Evolutionary conservation across 202 grass and related monocot genomes (phyloP), one percentile per base, ranked within the genome.

Genomic region (Zizania palustris): DNA sequence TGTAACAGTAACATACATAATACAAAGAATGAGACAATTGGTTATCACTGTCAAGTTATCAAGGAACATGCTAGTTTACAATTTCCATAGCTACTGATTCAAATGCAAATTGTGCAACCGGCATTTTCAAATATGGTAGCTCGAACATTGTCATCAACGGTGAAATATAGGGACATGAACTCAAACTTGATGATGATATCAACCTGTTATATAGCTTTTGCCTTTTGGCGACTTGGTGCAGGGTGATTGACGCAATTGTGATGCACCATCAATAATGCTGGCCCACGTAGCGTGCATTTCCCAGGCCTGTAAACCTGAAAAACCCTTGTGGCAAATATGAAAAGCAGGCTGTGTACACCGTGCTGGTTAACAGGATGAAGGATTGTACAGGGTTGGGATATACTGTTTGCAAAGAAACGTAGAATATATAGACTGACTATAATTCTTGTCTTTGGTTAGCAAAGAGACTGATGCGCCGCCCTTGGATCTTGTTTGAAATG

Each of bases 401-500:
- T 13, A 9, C 5, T 39, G 44, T 38, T 50, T 63, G 59, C n/a
- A 39, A 15, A 50, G 45, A 21, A 65, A 15, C 44, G 62, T 19
- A 51, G 49, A 51, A n/a, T 7, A 51, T 65, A 19, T 21, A 3
- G 18, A 39, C 5, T 15, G 8, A 15, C 61, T 54, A 44, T 1
- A 42, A 51, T 9, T 61, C 28, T 58, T 71, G 19, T 75, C 56
- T 84, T n/a, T 65, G 80, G 22, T 49, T 5, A 9, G 65, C 36
- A 56, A 90, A 93, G 49, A 65, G 64, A 65, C 34, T 51, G 56
- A 85, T 64, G 2, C 78, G 72, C 78, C 72, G 83, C 16, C 19
- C 68, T 0, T 73, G 85, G 57, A 28, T 65, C 44, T 78, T 87
- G 51, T 49, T 76, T 11, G 76, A 1, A 7, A 34, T 56, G 54